These are phyloP conservation scores for Gloeophyllum trabeum DNA, from an alignment of 768 basidiomycete genomes.

Conservation along the genomic window DNA sequence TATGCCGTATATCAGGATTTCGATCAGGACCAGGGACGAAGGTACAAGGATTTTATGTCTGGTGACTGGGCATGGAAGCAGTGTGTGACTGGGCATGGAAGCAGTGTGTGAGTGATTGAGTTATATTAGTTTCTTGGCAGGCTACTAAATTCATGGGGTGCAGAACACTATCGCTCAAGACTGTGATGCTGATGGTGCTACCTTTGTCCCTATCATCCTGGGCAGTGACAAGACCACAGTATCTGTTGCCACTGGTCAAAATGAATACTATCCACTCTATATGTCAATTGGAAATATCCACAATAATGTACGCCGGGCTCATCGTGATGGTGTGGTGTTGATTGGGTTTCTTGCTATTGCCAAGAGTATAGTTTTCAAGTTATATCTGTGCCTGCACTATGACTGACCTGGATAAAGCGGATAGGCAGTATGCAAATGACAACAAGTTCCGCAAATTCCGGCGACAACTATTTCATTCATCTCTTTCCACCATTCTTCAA, in stretches of 20 bases:
- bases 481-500: slow-evolving; percentile 8
- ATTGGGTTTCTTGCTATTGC: slow-evolving; percentile 12
- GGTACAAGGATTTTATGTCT: slow-evolving; percentile 1
- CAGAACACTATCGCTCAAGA: background rate
- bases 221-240: slow-evolving; percentile 30
- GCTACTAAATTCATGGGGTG: background rate
- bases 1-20: slow-evolving; percentile 1
- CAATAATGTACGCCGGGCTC: slow-evolving; percentile 1
- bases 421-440: slow-evolving; percentile 4
- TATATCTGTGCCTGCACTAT: background rate
- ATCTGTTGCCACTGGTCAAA: slow-evolving; percentile 10
- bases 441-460: slow-evolving; percentile 9
- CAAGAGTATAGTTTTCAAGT: slow-evolving; percentile 13
- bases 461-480: slow-evolving; percentile 12
- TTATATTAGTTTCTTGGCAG: background rate
- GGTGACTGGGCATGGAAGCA: slow-evolving; percentile 1
- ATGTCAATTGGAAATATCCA: slow-evolving; percentile 2
- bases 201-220: slow-evolving; percentile 12
- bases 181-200: background rate
- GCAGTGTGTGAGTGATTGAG: background rate
- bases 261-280: slow-evolving; percentile 10
- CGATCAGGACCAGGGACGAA: background rate
- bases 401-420: slow-evolving; percentile 4
- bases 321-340: background rate
- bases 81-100: slow-evolving; percentile 1